Base-by-base conservation (phyloP, 73 alveolate species). In the Paramecium primaurelia region DNA sequence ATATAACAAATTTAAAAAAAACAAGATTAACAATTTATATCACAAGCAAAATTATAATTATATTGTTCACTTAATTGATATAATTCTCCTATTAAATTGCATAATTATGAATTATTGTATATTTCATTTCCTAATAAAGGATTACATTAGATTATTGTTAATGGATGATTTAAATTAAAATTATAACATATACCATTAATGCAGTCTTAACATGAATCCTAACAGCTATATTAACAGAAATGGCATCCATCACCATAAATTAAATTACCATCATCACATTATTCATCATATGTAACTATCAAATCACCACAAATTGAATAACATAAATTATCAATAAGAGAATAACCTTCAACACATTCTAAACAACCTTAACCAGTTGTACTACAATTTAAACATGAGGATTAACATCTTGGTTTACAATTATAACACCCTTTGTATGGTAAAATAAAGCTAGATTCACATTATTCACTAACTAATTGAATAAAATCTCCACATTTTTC, bases 281-380 rank as follows among this genome's bases (percentile, higher is more conserved):
- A 54, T 54, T 54, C 69, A 0, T 54, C 69, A n/a, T 1, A 4
- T 22, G 69, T 85, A 25, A 22, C 16, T 3, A n/a, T 77, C 22
- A 89, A 86, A 47, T 93, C 92, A 11, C 96, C 96, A 58, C 95
- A 89, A 1, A 44, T 22, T 18, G 92, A 18, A 18, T 20, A 68
- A 28, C 91, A 36, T 59, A 28, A 60, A 96, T 93, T 20, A 36
- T 80, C 93, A 77, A 93, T 12, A 93, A 96, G 12, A 3, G 68
- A 54, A 91, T 96, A 34, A 84, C 77, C 16, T 4, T 16, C 5
- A 4, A 16, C 4, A 54, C 69, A 54, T 16, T 20, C 3, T 3
- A 7, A 18, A 25, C 69, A 54, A 7, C 69, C 69, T 16, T 16
- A 4, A 2, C 36, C 69, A 18, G 7, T 18, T 16, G 28, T 54